Percentiles rank a stretch among this genome's conserved stretches.
phyloP scores from a whole-genome alignment of 306 rosid genomes.

The Vigna angularis region DNA sequence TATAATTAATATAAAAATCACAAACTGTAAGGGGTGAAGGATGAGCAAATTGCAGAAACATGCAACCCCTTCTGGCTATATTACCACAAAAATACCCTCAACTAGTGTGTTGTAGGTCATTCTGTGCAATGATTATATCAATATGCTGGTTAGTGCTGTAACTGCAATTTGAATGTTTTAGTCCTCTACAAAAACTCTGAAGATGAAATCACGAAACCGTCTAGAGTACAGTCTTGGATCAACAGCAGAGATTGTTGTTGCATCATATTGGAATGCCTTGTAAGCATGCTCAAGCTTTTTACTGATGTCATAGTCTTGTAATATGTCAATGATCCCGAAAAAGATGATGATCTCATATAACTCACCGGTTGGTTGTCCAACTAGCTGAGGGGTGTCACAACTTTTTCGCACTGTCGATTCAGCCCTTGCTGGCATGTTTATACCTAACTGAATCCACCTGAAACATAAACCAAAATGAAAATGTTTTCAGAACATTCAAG shows the following conservation, averaged over 20 bases:
- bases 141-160: conserved; percentile 50
- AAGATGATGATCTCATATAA: conserved; percentile 73
- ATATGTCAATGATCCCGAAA: conserved; percentile 91
- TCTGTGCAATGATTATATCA: conserved; percentile 28
- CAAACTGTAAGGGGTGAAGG: conserved; percentile 21
- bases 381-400: conserved; percentile 77
- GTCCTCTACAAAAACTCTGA: conserved; percentile 91
- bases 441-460: conserved; percentile 85
- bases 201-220: conserved; percentile 97
- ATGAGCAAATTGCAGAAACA: conserved; percentile 36
- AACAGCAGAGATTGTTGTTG: conserved; percentile 90
- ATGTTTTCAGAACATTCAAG: conserved; percentile 21
- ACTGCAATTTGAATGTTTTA: conserved; percentile 48
- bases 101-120: conserved; percentile 49
- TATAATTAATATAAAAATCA: conserved; percentile 42
- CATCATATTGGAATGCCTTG: conserved; percentile 89
- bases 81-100: conserved; percentile 49
- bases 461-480: conserved; percentile 22
- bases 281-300: conserved; percentile 98
- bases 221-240: conserved; percentile 94
- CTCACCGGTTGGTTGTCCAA: conserved; percentile 94
- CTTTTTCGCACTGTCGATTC: conserved; percentile 70
- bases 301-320: conserved; percentile 95
- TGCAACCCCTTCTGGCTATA: conserved; percentile 20
- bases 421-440: conserved; percentile 84